Evolutionary conservation across 2,329 filamentous ascomycete genomes (phyloP).

Genomic region (Metarhizium brunneum): DNA sequence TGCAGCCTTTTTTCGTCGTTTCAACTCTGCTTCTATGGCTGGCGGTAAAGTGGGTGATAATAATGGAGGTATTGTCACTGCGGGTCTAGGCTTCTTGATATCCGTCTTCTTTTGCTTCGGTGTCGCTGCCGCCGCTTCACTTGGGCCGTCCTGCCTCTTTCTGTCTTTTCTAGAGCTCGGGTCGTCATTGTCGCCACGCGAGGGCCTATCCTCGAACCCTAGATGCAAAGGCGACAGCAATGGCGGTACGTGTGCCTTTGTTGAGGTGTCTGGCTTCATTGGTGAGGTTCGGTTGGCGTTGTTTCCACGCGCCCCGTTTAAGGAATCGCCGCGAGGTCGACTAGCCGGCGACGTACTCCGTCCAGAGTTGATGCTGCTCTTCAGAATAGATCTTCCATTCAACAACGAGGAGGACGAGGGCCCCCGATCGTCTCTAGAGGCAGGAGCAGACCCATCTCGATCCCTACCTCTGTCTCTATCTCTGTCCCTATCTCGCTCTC

Average conservation of each 20-base stretch:
- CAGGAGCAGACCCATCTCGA: slow-evolving; percentile 17
- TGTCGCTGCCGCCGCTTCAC: slow-evolving; percentile 17
- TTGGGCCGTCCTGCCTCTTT: slow-evolving; percentile 20
- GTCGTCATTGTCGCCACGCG: slow-evolving; percentile 14
- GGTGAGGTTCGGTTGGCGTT: slow-evolving; percentile 27
- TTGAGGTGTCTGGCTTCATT: slow-evolving; percentile 26
- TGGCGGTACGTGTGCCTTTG: slow-evolving; percentile 36
- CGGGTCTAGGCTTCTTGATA: slow-evolving; percentile 28
- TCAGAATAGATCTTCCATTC: slow-evolving; percentile 28
- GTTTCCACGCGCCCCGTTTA: slow-evolving; percentile 32
- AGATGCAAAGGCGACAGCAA: slow-evolving; percentile 44
- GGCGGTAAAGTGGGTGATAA: slow-evolving; percentile 48
- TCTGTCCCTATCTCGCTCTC: slow-evolving; percentile 4
- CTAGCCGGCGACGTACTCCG: slow-evolving; percentile 25
- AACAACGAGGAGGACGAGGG: slow-evolving; percentile 19
- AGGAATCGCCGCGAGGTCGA: slow-evolving; percentile 29
- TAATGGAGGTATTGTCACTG: slow-evolving; percentile 35
- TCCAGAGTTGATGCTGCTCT: slow-evolving; percentile 15
- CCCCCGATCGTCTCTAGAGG: slow-evolving; percentile 17
- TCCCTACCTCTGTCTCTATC: slow-evolving; percentile 6
- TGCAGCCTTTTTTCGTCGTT: slow-evolving; percentile 20
- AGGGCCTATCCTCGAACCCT: slow-evolving; percentile 29
- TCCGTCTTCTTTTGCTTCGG: slow-evolving; percentile 22
- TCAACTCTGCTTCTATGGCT: slow-evolving; percentile 34
- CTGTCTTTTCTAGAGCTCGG: slow-evolving; percentile 18